A percentile compares a stretch with the other conserved stretches of the same genome.
Conservation (phyloP, 225 moss, liverwort and hornwort genomes). For the Neckera pumila region DNA sequence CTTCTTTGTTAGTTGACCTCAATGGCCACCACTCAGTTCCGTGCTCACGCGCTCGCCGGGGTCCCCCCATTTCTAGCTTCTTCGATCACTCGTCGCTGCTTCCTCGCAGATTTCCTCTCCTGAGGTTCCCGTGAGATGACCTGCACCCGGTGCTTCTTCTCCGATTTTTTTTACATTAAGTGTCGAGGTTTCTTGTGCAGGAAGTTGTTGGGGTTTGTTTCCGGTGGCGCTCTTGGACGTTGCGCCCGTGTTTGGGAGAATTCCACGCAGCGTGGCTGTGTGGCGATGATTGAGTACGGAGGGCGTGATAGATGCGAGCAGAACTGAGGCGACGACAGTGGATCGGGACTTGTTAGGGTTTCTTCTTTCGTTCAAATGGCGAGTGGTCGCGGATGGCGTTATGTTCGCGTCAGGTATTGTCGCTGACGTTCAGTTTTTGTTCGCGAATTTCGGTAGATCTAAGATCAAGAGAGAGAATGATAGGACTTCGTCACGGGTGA, state of each 20-base stretch:
- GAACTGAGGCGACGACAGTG: neutral
- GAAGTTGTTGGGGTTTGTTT: slow-evolving; percentile 8
- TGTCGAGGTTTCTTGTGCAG: neutral
- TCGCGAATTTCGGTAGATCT: neutral
- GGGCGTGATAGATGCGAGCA: neutral
- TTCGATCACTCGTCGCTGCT: neutral
- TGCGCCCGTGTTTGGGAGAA: neutral
- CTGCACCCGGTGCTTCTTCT: neutral
- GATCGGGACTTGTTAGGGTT: slow-evolving; percentile 15
- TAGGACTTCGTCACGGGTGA: neutral
- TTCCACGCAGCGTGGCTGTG: neutral
- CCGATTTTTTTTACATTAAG: neutral
- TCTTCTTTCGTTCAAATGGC: neutral
- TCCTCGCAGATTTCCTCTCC: neutral
- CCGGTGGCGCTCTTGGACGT: neutral
- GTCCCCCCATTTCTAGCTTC: neutral
- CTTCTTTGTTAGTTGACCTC: neutral
- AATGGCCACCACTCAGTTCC: neutral
- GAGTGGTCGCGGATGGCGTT: neutral
- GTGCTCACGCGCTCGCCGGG: neutral
- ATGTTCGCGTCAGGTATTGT: neutral
- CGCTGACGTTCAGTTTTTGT: neutral
- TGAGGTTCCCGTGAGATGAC: neutral
- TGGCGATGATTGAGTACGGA: neutral
- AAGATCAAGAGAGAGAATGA: neutral